Conservation (phyloP, 345 rosid species). For the Alliaria petiolata region DNA sequence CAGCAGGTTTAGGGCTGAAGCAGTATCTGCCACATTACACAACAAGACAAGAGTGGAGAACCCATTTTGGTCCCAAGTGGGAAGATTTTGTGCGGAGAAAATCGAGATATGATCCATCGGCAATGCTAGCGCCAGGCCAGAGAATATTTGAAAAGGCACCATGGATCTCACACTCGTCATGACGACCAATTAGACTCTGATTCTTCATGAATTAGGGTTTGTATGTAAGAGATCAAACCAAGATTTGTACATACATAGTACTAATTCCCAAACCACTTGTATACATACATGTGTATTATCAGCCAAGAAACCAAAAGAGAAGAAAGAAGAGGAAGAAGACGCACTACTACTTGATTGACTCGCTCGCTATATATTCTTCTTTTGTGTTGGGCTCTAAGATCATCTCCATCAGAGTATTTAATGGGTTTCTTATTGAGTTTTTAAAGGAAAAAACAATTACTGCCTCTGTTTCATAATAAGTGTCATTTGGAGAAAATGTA, state of each 20-base stretch:
- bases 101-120: slow-evolving; percentile 72
- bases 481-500: too few species aligned
- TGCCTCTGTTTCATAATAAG: too few species aligned
- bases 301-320: not conserved
- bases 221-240: too few species aligned
- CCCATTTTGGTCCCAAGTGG: slow-evolving; percentile 83
- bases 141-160: slow-evolving; percentile 64
- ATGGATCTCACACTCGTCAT: slow-evolving; percentile 31
- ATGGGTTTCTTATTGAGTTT: too few species aligned
- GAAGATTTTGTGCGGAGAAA: slow-evolving; percentile 65
- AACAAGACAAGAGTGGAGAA: slow-evolving; percentile 70
- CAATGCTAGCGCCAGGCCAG: slow-evolving; percentile 92
- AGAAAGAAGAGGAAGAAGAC: not conserved
- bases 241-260: not conserved
- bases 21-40: slow-evolving; percentile 86
- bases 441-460: too few species aligned
- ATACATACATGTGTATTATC: too few species aligned
- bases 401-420: too few species aligned
- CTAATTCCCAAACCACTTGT: too few species aligned
- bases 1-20: slow-evolving; percentile 61
- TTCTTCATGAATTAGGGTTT: not conserved
- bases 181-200: slow-evolving; percentile 9
- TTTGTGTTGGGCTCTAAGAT: not conserved
- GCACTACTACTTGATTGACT: too few species aligned
- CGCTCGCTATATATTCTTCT: not conserved